Evolutionary conservation across 1,284 basidiomycete species (phyloP).

Genomic region (Megacollybia platyphylla): DNA sequence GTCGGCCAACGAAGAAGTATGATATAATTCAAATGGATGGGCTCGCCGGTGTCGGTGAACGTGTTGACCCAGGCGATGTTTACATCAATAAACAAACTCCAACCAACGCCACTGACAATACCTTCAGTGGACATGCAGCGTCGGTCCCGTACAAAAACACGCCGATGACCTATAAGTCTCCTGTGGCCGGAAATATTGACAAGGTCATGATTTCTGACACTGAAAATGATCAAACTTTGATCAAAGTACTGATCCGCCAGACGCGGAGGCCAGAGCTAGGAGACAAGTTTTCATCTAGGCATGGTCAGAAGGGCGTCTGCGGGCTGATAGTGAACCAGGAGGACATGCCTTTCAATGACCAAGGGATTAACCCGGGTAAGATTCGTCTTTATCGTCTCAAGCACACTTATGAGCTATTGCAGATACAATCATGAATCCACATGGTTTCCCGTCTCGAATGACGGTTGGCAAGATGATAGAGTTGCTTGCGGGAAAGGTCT

Average conservation of each 20-base stretch:
- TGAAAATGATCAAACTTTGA: conserved; percentile 90
- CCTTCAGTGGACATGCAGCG: conserved; percentile 68
- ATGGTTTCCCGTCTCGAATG: conserved; percentile 99
- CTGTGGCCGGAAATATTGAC: conserved; percentile 90
- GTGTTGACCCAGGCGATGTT: conserved; percentile 87
- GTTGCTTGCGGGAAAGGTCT: conserved; percentile 86
- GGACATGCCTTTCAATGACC: conserved; percentile 99
- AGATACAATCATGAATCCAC: conserved; percentile 99
- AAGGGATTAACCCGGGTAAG: conserved; percentile 84
- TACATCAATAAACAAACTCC: conserved; percentile 98
- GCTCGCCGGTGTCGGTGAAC: conserved; percentile 88
- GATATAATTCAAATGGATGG: conserved; percentile 89
- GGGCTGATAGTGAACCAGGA: conserved; percentile 97
- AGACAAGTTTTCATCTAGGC: conserved; percentile 97
- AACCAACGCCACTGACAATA: conserved; percentile 78
- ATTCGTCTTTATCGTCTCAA: conserved; percentile 4
- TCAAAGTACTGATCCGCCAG: conserved; percentile 98
- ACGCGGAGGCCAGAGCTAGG: conserved; percentile 94
- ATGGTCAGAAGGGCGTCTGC: conserved; percentile 99
- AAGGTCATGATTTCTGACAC: conserved; percentile 97
- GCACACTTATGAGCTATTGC: conserved; percentile 8
- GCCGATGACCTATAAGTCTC: conserved; percentile 86
- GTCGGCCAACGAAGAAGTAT: conserved; percentile 70
- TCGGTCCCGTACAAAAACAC: conserved; percentile 80
- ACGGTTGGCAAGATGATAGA: conserved; percentile 99